phyloP scores from a whole-genome alignment of 441 rosid species.

The Populus hybrid region DNA sequence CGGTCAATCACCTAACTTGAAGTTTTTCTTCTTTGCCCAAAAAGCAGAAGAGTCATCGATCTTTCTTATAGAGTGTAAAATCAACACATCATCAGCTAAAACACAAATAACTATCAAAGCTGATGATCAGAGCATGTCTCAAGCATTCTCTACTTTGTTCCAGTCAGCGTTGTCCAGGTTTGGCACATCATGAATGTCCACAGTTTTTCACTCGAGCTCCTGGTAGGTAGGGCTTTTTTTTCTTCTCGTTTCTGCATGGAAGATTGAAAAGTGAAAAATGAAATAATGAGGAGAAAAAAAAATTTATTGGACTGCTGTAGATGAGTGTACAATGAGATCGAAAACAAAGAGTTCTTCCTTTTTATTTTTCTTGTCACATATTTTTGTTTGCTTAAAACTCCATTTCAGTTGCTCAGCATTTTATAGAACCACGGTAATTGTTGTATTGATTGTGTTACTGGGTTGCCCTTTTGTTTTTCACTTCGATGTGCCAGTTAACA shows the following conservation, averaged over 20 bases:
- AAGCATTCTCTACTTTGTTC: constrained; percentile 60
- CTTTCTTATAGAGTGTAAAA: constrained; percentile 79
- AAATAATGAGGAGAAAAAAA: neutral
- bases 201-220: neutral
- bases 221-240: neutral
- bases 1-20: constrained; percentile 85
- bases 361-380: neutral
- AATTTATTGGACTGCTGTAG: neutral
- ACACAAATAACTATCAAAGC: constrained; percentile 82
- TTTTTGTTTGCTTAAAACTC: neutral
- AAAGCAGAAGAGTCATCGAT: constrained; percentile 66
- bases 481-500: neutral
- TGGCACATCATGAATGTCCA: constrained; percentile 36
- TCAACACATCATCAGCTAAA: constrained; percentile 80
- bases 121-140: constrained; percentile 71
- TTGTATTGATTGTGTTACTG: neutral
- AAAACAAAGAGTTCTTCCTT: neutral
- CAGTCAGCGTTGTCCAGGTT: constrained; percentile 69
- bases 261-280: neutral
- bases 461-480: neutral
- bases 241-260: neutral
- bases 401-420: neutral
- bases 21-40: constrained; percentile 94
- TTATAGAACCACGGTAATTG: neutral
- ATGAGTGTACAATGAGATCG: constrained; percentile 8